A percentile compares a stretch with the other conserved stretches of the same genome.
phyloP scores from a whole-genome alignment of 176 grass and related monocot species.

The Dactylis glomerata region DNA sequence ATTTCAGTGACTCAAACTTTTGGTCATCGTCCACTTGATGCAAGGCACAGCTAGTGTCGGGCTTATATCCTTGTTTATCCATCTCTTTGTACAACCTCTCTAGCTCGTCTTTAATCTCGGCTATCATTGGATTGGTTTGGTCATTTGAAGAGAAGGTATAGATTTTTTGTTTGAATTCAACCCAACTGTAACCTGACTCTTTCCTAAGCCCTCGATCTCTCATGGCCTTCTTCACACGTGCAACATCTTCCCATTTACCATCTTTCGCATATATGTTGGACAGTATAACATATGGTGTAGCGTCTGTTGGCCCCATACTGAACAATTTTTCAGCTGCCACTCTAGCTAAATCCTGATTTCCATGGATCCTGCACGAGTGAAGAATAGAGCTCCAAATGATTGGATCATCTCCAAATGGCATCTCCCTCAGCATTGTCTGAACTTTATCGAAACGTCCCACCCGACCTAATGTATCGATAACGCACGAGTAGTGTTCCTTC shows the following conservation, averaged over 20 bases:
- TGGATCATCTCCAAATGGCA: conserved; percentile 54
- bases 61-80: conserved; percentile 64
- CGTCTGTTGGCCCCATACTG: conserved; percentile 47
- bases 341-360: conserved; percentile 65
- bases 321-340: conserved; percentile 76
- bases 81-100: conserved; percentile 71
- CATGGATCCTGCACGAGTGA: conserved; percentile 76
- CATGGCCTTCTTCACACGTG: no score
- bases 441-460: conserved; percentile 58
- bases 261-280: conserved; percentile 88
- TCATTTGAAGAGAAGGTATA: conserved; percentile 80
- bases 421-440: conserved; percentile 53
- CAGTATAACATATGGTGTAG: conserved; percentile 58
- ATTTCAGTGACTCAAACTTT: conserved; percentile 73
- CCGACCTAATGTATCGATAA: conserved; percentile 62
- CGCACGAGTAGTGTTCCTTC: conserved; percentile 84
- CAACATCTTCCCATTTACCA: conserved; percentile 68
- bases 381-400: conserved; percentile 91
- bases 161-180: conserved; percentile 74
- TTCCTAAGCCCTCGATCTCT: conserved; percentile 68
- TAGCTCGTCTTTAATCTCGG: conserved; percentile 59
- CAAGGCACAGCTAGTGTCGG: conserved; percentile 47
- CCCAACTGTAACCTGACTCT: conserved; percentile 77
- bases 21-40: conserved; percentile 69
- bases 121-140: conserved; percentile 59